Evolutionary conservation across 2,329 filamentous ascomycete genomes (phyloP).

Genomic region (Fusarium sacchari): DNA sequence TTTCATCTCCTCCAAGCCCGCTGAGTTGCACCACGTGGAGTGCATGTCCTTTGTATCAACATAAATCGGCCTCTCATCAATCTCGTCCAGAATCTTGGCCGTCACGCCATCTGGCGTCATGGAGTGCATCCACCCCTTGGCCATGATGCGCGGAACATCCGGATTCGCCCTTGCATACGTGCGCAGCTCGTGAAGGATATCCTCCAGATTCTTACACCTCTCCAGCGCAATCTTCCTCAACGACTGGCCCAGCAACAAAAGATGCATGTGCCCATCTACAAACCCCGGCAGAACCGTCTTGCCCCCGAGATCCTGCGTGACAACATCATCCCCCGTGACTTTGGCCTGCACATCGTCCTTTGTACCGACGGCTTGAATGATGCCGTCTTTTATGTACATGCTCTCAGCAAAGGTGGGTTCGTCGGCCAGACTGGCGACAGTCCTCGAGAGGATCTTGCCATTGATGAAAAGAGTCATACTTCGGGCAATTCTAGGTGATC

Average conservation of each 20-base stretch:
- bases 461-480: constrained; percentile 43
- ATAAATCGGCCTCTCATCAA: constrained; percentile 65
- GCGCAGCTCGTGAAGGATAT: constrained; percentile 60
- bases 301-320: constrained; percentile 45
- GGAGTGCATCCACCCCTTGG: constrained; percentile 66
- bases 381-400: constrained; percentile 49
- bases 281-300: constrained; percentile 63
- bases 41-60: constrained; percentile 67
- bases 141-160: constrained; percentile 59
- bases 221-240: constrained; percentile 62
- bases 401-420: constrained; percentile 45
- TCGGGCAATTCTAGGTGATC: neutral
- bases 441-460: constrained; percentile 44
- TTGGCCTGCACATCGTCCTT: constrained; percentile 42
- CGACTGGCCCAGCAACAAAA: constrained; percentile 64
- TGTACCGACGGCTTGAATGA: constrained; percentile 49
- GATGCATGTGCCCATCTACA: constrained; percentile 67
- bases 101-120: constrained; percentile 58
- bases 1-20: constrained; percentile 60
- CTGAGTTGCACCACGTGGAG: constrained; percentile 65
- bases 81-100: constrained; percentile 58
- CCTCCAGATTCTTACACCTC: constrained; percentile 58
- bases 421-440: constrained; percentile 37
- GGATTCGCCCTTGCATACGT: constrained; percentile 59
- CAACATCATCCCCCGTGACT: constrained; percentile 1